Evolutionary conservation across 2,329 filamentous ascomycete species (phyloP).

Genomic region (Alternaria sp.): DNA sequence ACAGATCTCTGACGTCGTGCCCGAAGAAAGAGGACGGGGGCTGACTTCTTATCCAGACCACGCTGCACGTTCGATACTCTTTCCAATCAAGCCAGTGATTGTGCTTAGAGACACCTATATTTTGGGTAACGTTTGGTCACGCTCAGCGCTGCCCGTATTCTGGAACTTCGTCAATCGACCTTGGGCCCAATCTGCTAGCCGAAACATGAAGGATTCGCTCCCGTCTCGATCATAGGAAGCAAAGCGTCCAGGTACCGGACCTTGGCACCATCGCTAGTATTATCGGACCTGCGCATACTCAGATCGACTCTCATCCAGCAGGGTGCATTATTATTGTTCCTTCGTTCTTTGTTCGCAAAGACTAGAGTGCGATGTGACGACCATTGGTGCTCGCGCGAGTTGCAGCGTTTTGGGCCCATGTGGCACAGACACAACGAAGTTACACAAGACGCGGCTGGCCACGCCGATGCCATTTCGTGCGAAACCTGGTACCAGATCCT

Average conservation of each 20-base stretch:
- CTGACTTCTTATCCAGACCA: not conserved
- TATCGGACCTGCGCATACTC: accelerated
- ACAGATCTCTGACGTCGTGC: not conserved
- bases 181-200: not conserved
- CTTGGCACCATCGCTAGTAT: not conserved
- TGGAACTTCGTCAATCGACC: not conserved
- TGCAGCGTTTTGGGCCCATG: not conserved
- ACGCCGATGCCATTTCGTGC: not conserved
- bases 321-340: not conserved
- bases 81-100: not conserved
- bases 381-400: not conserved
- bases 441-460: not conserved
- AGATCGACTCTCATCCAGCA: accelerated
- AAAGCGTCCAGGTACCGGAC: not conserved
- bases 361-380: not conserved
- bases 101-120: not conserved
- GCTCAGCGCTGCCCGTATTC: not conserved
- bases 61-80: not conserved
- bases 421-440: not conserved
- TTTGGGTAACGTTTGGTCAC: not conserved
- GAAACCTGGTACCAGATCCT: not conserved
- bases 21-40: accelerated
- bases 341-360: not conserved
- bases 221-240: not conserved
- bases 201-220: not conserved